These are phyloP conservation scores for Adenanthera pavonina DNA, from an alignment of 306 rosid genomes.

Conservation along the genomic window DNA sequence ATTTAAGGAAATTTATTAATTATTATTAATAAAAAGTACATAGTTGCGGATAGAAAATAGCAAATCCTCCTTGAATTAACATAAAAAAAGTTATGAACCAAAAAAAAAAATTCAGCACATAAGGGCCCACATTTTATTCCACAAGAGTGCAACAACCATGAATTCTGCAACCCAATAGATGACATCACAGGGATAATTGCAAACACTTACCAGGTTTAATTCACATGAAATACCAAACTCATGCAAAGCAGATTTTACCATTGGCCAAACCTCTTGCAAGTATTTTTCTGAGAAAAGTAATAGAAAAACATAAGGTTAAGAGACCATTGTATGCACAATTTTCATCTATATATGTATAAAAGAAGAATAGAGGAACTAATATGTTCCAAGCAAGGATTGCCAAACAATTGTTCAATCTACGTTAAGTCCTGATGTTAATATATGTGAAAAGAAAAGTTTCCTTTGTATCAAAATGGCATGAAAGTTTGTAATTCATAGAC, in stretches of 20 bases:
- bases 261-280: conserved; percentile 82
- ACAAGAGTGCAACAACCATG: too few species aligned
- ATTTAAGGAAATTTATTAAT: neutral
- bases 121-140: neutral
- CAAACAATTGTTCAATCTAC: too few species aligned
- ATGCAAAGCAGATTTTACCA: conserved; percentile 66
- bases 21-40: neutral
- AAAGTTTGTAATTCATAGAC: too few species aligned
- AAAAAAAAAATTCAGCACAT: neutral
- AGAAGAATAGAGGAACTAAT: neutral
- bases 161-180: neutral
- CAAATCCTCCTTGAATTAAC: neutral
- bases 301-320: neutral
- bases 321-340: neutral
- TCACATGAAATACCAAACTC: conserved; percentile 66
- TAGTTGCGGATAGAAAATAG: neutral
- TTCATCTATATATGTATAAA: neutral
- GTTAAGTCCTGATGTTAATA: too few species aligned
- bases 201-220: conserved; percentile 66
- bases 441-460: too few species aligned
- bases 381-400: neutral
- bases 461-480: too few species aligned
- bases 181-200: too few species aligned
- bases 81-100: neutral
- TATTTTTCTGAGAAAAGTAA: conserved; percentile 62